Base-by-base conservation (phyloP, 371 early-diverging fungal genomes). In the Zancudomyces culisetae region DNA sequence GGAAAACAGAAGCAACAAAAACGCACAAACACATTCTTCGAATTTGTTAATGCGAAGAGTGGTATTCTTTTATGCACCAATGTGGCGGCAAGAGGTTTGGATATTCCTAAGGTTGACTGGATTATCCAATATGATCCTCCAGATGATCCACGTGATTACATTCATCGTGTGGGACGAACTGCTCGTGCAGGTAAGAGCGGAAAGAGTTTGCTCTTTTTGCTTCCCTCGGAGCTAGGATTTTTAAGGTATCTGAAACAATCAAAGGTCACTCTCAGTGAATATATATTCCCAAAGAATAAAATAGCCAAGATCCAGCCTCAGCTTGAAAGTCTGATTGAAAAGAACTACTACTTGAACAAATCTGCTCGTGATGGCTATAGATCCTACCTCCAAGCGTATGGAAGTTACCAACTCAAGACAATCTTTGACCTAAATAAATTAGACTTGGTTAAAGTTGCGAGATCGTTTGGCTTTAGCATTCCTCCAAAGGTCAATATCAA, bases 71-170 rank as follows among this genome's bases (percentile, higher is more conserved):
- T 95, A 55, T 93, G 95, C 68, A 98, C 99, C 30, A 96, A 99
- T 63, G 92, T 99, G 26, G 98, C 95, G 24, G 95, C 98, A 2
- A 78, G 99, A 70, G 99, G 99, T 1, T 70, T 99, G 27, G 99
- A 99, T 70, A 92, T 99, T 57, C 90, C 96, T 28, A 79, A 85
- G 12, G 97, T 98, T 18, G 97, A 97, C 63, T 88, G 92, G 87
- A 92, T 99, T 57, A 83, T 98, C 55, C 98, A 99, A 68, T 99
- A 80, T 66, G 99, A 99, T 70, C 89, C 97, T n/a, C 98, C 99
- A 59, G 88, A 92, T 83, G 96, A 90, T 72, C 88, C 90, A 51
- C 80, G 81, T 66, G 94, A 96, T 61, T 98, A 98, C 66, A 93
- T 97, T 57, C 99, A 98, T 65, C 83, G 99, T 59, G 95, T 97